phyloP scores from a whole-genome alignment of 2,329 filamentous ascomycete species.

The Hypoxylon sp. region DNA sequence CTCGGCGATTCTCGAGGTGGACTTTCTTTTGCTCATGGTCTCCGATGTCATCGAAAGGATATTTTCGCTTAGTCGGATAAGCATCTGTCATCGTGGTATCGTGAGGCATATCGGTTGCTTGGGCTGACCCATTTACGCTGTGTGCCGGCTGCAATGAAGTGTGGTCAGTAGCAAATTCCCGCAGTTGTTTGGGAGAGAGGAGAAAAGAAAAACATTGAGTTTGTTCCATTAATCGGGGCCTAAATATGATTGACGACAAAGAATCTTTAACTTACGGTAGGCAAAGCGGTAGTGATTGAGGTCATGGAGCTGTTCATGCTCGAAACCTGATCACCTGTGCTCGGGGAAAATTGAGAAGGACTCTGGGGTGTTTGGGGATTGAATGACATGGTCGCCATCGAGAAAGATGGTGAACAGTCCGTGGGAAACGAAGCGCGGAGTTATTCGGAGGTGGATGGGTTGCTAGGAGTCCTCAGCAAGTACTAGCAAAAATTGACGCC shows the following conservation, averaged over 20 bases:
- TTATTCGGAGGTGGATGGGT: slow-evolving; percentile 31
- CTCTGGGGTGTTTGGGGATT: slow-evolving; percentile 78
- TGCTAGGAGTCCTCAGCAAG: slow-evolving; percentile 31
- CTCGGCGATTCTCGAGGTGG: slow-evolving; percentile 72
- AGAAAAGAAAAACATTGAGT: not conserved
- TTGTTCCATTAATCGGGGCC: not conserved
- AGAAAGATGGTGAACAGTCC: slow-evolving; percentile 44
- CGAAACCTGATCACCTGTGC: slow-evolving; percentile 66
- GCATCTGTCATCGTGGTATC: slow-evolving; percentile 65
- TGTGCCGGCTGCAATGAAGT: slow-evolving; percentile 50
- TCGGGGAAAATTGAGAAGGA: slow-evolving; percentile 73
- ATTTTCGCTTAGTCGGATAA: slow-evolving; percentile 74
- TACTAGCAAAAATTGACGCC: slow-evolving; percentile 33
- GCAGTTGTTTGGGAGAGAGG: not conserved
- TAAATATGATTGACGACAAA: not conserved
- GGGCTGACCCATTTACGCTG: slow-evolving; percentile 51
- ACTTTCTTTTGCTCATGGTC: slow-evolving; percentile 73
- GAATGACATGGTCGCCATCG: slow-evolving; percentile 72
- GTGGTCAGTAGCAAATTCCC: slow-evolving; percentile 33
- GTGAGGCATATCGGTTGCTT: slow-evolving; percentile 58
- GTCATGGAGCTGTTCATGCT: slow-evolving; percentile 68
- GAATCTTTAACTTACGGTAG: slow-evolving; percentile 59
- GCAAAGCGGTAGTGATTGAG: slow-evolving; percentile 68
- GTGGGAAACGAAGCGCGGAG: slow-evolving; percentile 36
- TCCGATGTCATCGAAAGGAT: slow-evolving; percentile 69